Evolutionary conservation across 2,329 filamentous ascomycete species (phyloP), one percentile per base, ranked within the genome.

Genomic region (Metarhizium album): DNA sequence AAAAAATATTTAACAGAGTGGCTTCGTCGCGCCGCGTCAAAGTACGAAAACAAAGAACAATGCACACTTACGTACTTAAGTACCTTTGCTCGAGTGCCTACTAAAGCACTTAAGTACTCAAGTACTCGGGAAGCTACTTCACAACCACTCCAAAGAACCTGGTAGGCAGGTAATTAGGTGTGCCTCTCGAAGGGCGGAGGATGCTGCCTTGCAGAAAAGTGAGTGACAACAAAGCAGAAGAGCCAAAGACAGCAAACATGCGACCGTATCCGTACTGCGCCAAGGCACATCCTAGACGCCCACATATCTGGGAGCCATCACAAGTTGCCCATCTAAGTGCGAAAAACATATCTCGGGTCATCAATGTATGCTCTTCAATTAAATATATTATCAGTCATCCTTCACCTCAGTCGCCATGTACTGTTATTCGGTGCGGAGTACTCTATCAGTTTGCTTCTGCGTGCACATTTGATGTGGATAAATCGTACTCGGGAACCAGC

Each of bases 321-420:
- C 33, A 14, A n/a, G 11, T 35, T 35, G 11, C 16, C 33, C 33
- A 16, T 3, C 16, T 16, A 35, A 16, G 11, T 4, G 1, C 1
- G 7, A 35, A 35, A 13, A 3, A 13, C 7, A 35, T 2, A 13
- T 8, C 33, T 35, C 16, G 11, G 14, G 1, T 35, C 11, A 8
- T 5, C 0, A 35, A 13, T 35, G 13, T 35, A 16, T 43, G 11
- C 16, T 3, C 18, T 43, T 43, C 37, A 45, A 52, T 49, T 52
- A 49, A 47, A 35, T 31, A 31, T 20, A 52, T 49, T 52, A 49
- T 49, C 18, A 16, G 47, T 47, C 22, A 45, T 49, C 18, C 22
- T 49, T 47, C 22, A 45, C 37, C 43, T 38, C 35, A 40, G 38
- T 47, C 22, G 43, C 29, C 20, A 33, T 24, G 29, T 27, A 16